Conservation (phyloP, 2,329 filamentous ascomycete genomes). For the Fusarium anguioides region DNA sequence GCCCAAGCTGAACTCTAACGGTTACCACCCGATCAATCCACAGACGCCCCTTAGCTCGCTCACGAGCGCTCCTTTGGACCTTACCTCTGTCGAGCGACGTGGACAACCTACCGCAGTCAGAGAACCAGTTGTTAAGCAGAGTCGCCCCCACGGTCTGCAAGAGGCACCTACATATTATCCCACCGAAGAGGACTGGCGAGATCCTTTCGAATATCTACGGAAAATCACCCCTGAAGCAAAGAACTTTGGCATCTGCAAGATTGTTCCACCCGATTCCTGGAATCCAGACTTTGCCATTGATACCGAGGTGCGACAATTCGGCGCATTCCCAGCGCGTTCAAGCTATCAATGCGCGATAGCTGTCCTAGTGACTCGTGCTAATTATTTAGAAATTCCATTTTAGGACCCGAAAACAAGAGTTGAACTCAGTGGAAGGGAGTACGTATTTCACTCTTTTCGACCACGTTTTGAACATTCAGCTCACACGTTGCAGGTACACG, state of each 20-base stretch:
- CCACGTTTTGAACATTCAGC: constrained; percentile 2
- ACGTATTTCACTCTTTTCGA: constrained; percentile 53
- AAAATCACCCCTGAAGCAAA: constrained; percentile 89
- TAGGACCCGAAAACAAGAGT: constrained; percentile 91
- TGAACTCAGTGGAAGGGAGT: constrained; percentile 99
- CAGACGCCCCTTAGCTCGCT: constrained; percentile 66
- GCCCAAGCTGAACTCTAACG: constrained; percentile 64
- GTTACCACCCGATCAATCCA: constrained; percentile 62
- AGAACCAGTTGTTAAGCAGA: constrained; percentile 80
- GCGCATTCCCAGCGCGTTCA: constrained; percentile 16
- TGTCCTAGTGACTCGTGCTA: constrained; percentile 14
- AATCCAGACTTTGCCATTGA: constrained; percentile 96
- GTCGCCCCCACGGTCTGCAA: constrained; percentile 83
- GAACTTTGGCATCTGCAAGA: constrained; percentile 93
- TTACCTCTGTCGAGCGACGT: constrained; percentile 90
- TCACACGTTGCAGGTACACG: constrained; percentile 77
- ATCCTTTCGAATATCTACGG: constrained; percentile 92
- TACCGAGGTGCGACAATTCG: constrained; percentile 75
- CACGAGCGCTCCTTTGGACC: constrained; percentile 75
- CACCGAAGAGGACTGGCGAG: constrained; percentile 92
- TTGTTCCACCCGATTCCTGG: constrained; percentile 94
- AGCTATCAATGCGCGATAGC: constrained; percentile 1
- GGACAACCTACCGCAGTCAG: constrained; percentile 81
- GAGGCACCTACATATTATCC: constrained; percentile 93
- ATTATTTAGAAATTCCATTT: constrained; percentile 88